Evolutionary conservation across 768 basidiomycete genomes (phyloP).

Genomic region (Cystofilobasidium macerans): DNA sequence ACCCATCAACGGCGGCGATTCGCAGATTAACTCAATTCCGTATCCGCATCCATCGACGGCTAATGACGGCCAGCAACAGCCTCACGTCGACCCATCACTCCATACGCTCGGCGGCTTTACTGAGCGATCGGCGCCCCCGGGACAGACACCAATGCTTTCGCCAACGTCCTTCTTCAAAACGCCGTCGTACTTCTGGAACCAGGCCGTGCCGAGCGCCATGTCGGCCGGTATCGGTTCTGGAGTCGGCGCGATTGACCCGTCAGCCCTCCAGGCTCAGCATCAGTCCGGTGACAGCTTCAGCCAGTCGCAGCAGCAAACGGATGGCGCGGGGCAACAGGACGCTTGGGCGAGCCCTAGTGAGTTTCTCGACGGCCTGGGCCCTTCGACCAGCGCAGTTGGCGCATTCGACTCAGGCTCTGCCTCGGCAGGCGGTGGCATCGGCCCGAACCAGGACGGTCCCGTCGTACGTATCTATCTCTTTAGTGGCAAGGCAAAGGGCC

Average conservation of each 20-base stretch:
- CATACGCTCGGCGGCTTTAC: too few relatives aligned
- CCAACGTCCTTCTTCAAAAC: slow-evolving; percentile 5
- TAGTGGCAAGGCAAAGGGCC: too few relatives aligned
- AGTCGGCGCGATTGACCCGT: neutral
- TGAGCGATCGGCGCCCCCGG: too few relatives aligned
- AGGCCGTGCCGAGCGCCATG: neutral
- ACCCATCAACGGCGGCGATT: neutral
- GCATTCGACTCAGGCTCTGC: too few relatives aligned
- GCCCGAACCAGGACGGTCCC: too few relatives aligned
- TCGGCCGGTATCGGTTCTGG: neutral
- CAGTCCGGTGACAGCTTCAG: neutral
- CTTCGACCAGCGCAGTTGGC: too few relatives aligned
- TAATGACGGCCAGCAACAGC: neutral
- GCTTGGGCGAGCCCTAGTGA: neutral
- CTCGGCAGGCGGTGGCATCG: too few relatives aligned
- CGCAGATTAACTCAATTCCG: neutral
- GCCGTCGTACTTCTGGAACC: neutral
- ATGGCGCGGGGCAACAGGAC: too few relatives aligned
- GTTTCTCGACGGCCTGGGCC: neutral
- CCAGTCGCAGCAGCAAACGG: neutral
- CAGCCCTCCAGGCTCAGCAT: neutral
- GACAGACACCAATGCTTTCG: neutral
- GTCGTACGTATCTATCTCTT: too few relatives aligned
- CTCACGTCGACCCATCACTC: neutral
- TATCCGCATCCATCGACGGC: neutral